Base-by-base conservation (phyloP, 371 early-diverging fungal genomes). In the Mortierella sp. region DNA sequence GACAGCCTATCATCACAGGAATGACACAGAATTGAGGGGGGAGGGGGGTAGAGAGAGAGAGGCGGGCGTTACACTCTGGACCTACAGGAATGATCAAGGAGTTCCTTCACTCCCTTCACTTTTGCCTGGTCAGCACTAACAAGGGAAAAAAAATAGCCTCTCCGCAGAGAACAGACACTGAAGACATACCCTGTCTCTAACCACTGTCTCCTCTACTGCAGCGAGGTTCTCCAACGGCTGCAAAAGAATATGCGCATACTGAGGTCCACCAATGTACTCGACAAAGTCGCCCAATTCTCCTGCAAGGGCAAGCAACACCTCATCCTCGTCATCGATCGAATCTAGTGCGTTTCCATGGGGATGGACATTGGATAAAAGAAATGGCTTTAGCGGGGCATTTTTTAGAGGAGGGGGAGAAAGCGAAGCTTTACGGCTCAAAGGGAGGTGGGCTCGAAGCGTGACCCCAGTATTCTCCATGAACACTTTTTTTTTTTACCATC, bases 321-420 rank as follows among this genome's bases (percentile, higher is more conserved):
- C 98, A 82, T 98, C 98, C 76, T 98, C 98, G 76, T 98, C 98
- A 82, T 98, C 98, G 75, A 97, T 94, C 18, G 98, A 97, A 83
- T 99, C 99, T 96, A 66, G n/a, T 53, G 1, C 53, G 53, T 53
- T 53, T 21, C 37, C 23, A 53, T 53, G 53, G n/a, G n/a, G n/a
- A n/a, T n/a, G n/a, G n/a, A n/a, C n/a, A n/a, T n/a, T n/a, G n/a
- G n/a, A n/a, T n/a, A n/a, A n/a, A n/a, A n/a, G n/a, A n/a, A n/a
- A n/a, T n/a, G n/a, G n/a, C n/a, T n/a, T n/a, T n/a, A n/a, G n/a
- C n/a, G n/a, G n/a, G n/a, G n/a, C n/a, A n/a, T n/a, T n/a, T n/a
- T n/a, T n/a, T n/a, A n/a, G n/a, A n/a, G n/a, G n/a, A n/a, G n/a
- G n/a, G n/a, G n/a, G 30, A 25, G 6, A 47, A 53, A 7, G 15